These are phyloP conservation scores for Suhomyces bolitotheri DNA, from an alignment of 1,139 yeast species.

Conservation along the genomic window DNA sequence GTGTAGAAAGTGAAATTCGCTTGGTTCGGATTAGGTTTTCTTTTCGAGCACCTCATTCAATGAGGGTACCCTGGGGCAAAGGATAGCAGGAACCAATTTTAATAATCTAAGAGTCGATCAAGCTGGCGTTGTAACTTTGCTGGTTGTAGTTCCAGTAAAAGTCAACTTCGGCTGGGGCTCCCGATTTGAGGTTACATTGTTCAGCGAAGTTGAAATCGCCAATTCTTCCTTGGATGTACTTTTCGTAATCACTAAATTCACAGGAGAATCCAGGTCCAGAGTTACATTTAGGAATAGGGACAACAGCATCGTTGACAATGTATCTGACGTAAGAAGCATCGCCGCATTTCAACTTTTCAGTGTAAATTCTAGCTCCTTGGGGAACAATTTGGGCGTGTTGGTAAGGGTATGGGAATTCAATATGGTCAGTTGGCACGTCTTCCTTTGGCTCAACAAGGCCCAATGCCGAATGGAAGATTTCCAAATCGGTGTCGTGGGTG, in stretches of 20 bases:
- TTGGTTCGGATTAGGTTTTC: too few relatives aligned
- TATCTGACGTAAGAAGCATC: conserved; percentile 27
- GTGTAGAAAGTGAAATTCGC: too few relatives aligned
- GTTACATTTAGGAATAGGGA: conserved; percentile 27
- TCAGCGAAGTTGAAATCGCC: conserved; percentile 19
- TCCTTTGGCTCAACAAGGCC: conserved; percentile 25
- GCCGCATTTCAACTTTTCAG: conserved; percentile 28
- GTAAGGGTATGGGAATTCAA: conserved; percentile 29
- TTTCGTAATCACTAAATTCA: conserved; percentile 23
- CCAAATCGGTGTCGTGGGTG: conserved; percentile 34
- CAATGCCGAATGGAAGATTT: conserved; percentile 27
- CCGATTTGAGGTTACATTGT: conserved; percentile 22
- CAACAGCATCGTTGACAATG: conserved; percentile 32
- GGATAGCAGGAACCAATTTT: too few relatives aligned
- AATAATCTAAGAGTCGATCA: conserved; percentile 4
- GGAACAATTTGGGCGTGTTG: conserved; percentile 29
- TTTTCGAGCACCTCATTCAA: too few relatives aligned
- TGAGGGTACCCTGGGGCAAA: too few relatives aligned
- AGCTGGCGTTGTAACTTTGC: conserved; percentile 28
- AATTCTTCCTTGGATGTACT: conserved; percentile 23
- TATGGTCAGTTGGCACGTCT: conserved; percentile 24
- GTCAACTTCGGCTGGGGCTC: conserved; percentile 18
- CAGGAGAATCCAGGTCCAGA: conserved; percentile 39
- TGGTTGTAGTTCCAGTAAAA: conserved; percentile 35
- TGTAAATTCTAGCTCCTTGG: conserved; percentile 31